Percentiles rank a stretch among this genome's conserved stretches.
Evolutionary conservation across 1,284 basidiomycete species (phyloP).

Genomic region (Stygiomarasmius scandens): DNA sequence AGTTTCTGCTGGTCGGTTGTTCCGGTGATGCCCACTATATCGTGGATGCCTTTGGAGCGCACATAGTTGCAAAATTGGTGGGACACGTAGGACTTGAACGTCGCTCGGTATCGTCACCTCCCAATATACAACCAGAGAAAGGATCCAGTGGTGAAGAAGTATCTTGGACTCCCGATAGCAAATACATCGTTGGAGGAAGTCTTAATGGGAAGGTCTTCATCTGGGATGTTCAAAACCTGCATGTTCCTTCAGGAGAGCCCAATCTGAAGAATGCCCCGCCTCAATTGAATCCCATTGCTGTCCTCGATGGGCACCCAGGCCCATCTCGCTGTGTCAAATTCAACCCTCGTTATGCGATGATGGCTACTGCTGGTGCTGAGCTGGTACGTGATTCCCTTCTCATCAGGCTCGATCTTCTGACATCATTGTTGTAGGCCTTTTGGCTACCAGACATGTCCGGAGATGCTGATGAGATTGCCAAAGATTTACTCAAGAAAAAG

Average conservation of each 20-base stretch:
- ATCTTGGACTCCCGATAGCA: slow-evolving; percentile 90
- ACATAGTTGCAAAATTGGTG: slow-evolving; percentile 80
- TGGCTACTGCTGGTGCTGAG: slow-evolving; percentile 84
- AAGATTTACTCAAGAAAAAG: slow-evolving; percentile 41
- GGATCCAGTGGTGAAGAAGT: slow-evolving; percentile 90
- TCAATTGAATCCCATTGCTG: slow-evolving; percentile 57
- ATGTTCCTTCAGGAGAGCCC: slow-evolving; percentile 48
- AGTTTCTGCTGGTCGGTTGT: slow-evolving; percentile 91
- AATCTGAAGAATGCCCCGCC: slow-evolving; percentile 55
- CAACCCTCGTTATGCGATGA: slow-evolving; percentile 88
- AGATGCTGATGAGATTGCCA: slow-evolving; percentile 47
- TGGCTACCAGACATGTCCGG: slow-evolving; percentile 75
- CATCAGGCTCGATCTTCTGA: slow-evolving; percentile 12
- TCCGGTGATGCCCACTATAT: slow-evolving; percentile 93
- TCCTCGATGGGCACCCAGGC: slow-evolving; percentile 78
- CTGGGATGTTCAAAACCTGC: slow-evolving; percentile 78
- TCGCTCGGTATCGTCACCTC: slow-evolving; percentile 53
- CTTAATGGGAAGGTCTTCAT: slow-evolving; percentile 78
- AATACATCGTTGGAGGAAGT: slow-evolving; percentile 83
- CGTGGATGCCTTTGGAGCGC: slow-evolving; percentile 85
- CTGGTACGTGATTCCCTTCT: slow-evolving; percentile 56
- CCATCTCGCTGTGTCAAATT: slow-evolving; percentile 84
- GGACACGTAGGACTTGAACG: slow-evolving; percentile 82
- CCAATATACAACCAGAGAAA: slow-evolving; percentile 68
- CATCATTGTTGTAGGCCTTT: slow-evolving; percentile 60